A percentile compares a stretch with the other conserved stretches of the same genome.
Evolutionary conservation across 2,329 filamentous ascomycete species (phyloP).

Genomic region (Xylariaceae sp.): DNA sequence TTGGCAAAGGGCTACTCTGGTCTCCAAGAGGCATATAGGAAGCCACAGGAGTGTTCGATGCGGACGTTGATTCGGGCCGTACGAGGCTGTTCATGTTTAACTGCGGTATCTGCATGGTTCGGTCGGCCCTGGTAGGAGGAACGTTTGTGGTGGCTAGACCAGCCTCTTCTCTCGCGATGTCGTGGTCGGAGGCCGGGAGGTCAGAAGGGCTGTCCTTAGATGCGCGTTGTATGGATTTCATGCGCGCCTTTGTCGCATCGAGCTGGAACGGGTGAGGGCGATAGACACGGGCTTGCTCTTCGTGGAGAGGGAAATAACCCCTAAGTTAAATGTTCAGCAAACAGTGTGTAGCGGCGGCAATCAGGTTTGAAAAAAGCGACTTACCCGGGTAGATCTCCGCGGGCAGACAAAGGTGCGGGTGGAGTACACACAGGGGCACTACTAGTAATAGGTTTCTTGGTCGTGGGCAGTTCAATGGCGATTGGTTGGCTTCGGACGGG

Average conservation of each 20-base stretch:
- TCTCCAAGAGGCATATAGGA: constrained; percentile 60
- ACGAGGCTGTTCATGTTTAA: constrained; percentile 21
- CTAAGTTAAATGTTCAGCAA: constrained; percentile 46
- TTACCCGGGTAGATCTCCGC: constrained; percentile 66
- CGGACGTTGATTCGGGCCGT: constrained; percentile 31
- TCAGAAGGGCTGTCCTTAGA: constrained; percentile 40
- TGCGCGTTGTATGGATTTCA: constrained; percentile 45
- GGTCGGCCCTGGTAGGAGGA: constrained; percentile 32
- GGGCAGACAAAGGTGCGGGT: constrained; percentile 60
- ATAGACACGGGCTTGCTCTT: constrained; percentile 58
- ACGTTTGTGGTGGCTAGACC: constrained; percentile 32
- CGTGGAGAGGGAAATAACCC: constrained; percentile 67
- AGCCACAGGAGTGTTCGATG: constrained; percentile 53
- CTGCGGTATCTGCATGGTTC: constrained; percentile 35
- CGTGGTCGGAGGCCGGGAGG: constrained; percentile 20
- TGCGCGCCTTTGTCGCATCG: constrained; percentile 49
- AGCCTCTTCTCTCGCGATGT: constrained; percentile 28
- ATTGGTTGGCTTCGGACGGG: constrained; percentile 55
- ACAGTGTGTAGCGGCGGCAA: too few relatives aligned
- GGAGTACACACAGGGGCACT: constrained; percentile 51
- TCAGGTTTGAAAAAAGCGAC: constrained; percentile 35
- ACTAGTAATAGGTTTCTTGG: constrained; percentile 50
- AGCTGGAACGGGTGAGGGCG: constrained; percentile 60
- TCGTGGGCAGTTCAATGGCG: constrained; percentile 57
- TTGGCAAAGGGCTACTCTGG: constrained; percentile 55